Evolutionary conservation across 1,139 yeast species (phyloP).

Genomic region (Magnusiomyces tetraspermus): DNA sequence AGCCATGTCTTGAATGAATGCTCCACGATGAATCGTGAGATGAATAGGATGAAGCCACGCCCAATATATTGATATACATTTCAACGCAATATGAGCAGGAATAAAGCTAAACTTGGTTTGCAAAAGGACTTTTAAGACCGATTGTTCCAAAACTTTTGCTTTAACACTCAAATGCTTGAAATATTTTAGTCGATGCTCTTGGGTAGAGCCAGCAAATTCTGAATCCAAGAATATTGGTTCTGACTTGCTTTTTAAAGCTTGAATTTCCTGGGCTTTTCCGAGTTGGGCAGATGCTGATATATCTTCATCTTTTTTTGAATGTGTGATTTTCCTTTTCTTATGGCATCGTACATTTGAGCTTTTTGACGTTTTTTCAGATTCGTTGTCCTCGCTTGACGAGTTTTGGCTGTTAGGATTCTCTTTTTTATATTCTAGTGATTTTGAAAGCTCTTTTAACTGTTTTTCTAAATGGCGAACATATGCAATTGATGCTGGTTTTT

Average conservation of each 20-base stretch:
- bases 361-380: too few relatives aligned
- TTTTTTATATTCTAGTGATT: constrained; percentile 5
- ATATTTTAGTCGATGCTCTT: background rate
- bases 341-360: too few relatives aligned
- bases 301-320: too few relatives aligned
- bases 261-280: too few relatives aligned
- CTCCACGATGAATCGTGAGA: constrained; percentile 12
- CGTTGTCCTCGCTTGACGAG: too few relatives aligned
- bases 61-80: constrained; percentile 13
- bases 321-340: too few relatives aligned
- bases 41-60: constrained; percentile 13
- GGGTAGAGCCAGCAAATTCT: background rate
- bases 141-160: constrained; percentile 1
- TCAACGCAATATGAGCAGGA: constrained; percentile 8
- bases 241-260: too few relatives aligned
- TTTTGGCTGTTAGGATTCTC: too few relatives aligned
- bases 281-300: too few relatives aligned
- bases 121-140: constrained; percentile 6
- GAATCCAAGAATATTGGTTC: background rate
- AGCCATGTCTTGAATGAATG: constrained; percentile 13
- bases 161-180: background rate
- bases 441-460: constrained; percentile 12
- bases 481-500: constrained; percentile 15
- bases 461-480: constrained; percentile 15
- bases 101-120: constrained; percentile 12